Base-by-base conservation (phyloP, 1,284 basidiomycete species). In the Pyrrhoderma lamaoense region DNA sequence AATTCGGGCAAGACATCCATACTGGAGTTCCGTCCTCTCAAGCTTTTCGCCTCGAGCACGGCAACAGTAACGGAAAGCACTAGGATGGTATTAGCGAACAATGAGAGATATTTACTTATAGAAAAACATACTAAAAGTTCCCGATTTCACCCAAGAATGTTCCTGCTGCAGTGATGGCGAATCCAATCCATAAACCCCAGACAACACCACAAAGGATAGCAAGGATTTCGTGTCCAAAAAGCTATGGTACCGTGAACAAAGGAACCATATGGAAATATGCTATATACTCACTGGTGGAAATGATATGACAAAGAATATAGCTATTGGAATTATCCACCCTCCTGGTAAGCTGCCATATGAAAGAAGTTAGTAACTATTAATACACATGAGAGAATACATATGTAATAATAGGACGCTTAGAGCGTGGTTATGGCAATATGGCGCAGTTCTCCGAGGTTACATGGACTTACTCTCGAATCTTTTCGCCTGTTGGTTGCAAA, bases 141-240 rank as follows among this genome's bases (percentile, higher is more conserved):
- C 65, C 67, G 42, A 69, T 54, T 51, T 67, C 61, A 34, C 62
- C 63, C 22, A 66, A 31, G 50, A 67, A 64, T 2, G 65, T 68
- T 11, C 67, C 65, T 3, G 58, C 61, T 34, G 63, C 58, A 19
- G 65, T 62, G 46, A 68, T 67, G 11, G 60, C 67, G 57, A 85
- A 85, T 3, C 82, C 82, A 18, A 74, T 59, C 70, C 82, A 76
- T 2, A 86, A 66, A 4, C 83, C 83, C 82, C 82, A 86, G 1
- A 88, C 82, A n/a, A 89, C 65, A n/a, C 86, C 86, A 59, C 80
- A 83, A 8, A 89, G 67, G 36, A 89, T 74, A 5, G 78, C 81
- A 22, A 89, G 75, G 56, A 89, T 83, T 68, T 89, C 86, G 57
- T 87, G 84, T 3, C 85, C 85, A 57, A 88, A 88, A 9, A 88